Evolutionary conservation across 345 rosid species (phyloP), one percentile per base, ranked within the genome.

Genomic region (Linum tenue): DNA sequence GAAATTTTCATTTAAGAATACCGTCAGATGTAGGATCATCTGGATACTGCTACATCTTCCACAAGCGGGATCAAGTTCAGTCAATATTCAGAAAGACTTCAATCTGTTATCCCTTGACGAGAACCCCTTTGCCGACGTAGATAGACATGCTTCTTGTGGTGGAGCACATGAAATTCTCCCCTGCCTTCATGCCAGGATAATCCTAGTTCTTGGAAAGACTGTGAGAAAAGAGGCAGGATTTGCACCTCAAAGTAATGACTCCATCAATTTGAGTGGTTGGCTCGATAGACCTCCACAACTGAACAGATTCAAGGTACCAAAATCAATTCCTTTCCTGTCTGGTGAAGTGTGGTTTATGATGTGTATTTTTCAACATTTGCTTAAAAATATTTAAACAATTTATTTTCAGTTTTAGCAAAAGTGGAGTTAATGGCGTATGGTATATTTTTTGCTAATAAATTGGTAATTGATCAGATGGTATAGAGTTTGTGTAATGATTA

Each of bases 151-250:
- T 64, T 92, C 96, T 44, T 82, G 83, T 74, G 90, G 96, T 75
- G 99, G 95, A 60, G 74, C 88, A 38, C 64, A 67, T 50, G 89
- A 79, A 67, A 78, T 69, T 74, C 86, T 83, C 35, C 89, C 92
- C 12, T 90, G 92, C 76, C 82, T 94, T 72, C 99, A 94, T 81
- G 97, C 97, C 39, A 85, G 74, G 80, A 80, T 89, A 72, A 83
- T 94, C 65, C 22, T 94, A 48, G 83, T 94, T 22, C 80, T 76
- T 41, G 99, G 96, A 79, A 86, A 65, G 68, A 73, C 83, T 5
- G 86, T 80, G 62, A 82, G 66, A 67, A 65, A 67, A 16, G 89
- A 85, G 69, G 66, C 69, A 53, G 82, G 64, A 8, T 69, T 66
- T 43, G 62, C 78, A 43, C 59, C 81, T 9, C 85, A 78, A 72